Evolutionary conservation across 1,284 basidiomycete genomes (phyloP).

Genomic region (Anthracocystis panici-leucophaei): DNA sequence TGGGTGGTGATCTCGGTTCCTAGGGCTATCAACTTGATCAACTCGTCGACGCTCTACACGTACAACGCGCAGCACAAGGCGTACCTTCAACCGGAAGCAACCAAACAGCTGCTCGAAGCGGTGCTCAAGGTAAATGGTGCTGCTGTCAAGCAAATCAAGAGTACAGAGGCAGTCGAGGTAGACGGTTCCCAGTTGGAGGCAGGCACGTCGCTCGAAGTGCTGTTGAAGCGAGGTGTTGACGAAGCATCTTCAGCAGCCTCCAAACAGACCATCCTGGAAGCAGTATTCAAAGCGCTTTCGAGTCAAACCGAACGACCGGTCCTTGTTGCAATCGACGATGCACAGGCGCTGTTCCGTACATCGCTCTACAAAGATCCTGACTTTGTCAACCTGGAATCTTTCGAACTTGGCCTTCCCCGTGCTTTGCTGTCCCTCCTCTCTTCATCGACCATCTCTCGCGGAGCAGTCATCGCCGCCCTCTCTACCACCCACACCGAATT

Average conservation of each 20-base stretch:
- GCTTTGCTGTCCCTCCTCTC: constrained; percentile 52
- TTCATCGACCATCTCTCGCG: constrained; percentile 23
- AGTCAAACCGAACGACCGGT: constrained; percentile 79
- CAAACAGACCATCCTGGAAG: constrained; percentile 76
- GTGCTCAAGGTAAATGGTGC: constrained; percentile 69
- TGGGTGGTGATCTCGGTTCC: constrained; percentile 94
- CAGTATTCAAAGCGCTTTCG: constrained; percentile 77
- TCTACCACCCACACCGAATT: constrained; percentile 57
- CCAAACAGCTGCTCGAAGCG: constrained; percentile 67
- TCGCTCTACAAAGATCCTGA: constrained; percentile 83
- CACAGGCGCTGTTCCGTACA: constrained; percentile 82
- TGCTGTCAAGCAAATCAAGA: constrained; percentile 36
- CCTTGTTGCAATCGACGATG: constrained; percentile 86
- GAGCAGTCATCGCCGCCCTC: constrained; percentile 50
- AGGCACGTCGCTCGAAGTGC: constrained; percentile 42
- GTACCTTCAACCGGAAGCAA: constrained; percentile 79
- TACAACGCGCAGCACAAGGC: constrained; percentile 82
- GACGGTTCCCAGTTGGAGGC: constrained; percentile 36
- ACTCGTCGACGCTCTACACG: constrained; percentile 80
- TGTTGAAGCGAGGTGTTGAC: constrained; percentile 41
- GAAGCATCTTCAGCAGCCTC: constrained; percentile 24
- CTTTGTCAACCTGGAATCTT: constrained; percentile 79
- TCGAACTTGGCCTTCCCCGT: constrained; percentile 84
- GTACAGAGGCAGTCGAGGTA: constrained; percentile 22
- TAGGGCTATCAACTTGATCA: constrained; percentile 80